phyloP scores from a whole-genome alignment of 371 early-diverging fungal species.

The Mucor lusitanicus region DNA sequence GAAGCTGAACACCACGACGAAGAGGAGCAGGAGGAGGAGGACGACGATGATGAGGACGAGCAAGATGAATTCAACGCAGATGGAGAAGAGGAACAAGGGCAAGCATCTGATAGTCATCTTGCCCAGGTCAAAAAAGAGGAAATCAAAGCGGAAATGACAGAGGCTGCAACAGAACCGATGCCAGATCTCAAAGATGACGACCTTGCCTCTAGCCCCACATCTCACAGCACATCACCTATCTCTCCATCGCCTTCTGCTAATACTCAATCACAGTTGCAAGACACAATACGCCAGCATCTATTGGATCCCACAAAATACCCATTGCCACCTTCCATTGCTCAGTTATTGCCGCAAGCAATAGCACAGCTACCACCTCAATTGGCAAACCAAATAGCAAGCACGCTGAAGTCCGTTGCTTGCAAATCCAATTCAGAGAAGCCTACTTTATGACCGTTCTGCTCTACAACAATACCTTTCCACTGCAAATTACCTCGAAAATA shows the following conservation, averaged over 20 bases:
- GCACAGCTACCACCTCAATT: slow-evolving; percentile 50
- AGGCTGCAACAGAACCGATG: not conserved
- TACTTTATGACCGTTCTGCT: not conserved
- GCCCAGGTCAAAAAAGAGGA: not conserved
- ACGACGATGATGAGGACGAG: not conserved
- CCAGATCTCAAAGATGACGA: not conserved
- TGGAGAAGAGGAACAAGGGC: not conserved
- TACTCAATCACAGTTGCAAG: slow-evolving; percentile 41
- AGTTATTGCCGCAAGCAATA: slow-evolving; percentile 47
- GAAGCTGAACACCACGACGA: slow-evolving; percentile 16
- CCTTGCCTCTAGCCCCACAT: slow-evolving; percentile 1
- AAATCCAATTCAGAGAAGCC: not conserved
- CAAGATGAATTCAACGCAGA: not conserved
- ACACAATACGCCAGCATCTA: slow-evolving; percentile 48
- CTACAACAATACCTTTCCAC: too few species aligned
- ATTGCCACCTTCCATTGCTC: slow-evolving; percentile 47
- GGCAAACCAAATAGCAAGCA: slow-evolving; percentile 40
- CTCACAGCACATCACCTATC: not conserved
- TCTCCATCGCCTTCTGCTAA: not conserved
- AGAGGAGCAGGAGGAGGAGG: slow-evolving; percentile 4
- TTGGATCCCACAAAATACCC: slow-evolving; percentile 46
- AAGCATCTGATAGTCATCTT: not conserved
- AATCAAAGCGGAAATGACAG: not conserved
- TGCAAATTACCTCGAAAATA: too few species aligned
- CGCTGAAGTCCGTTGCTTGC: slow-evolving; percentile 10